phyloP scores from a whole-genome alignment of 2,329 filamentous ascomycete species.

The Epichloe festucae region DNA sequence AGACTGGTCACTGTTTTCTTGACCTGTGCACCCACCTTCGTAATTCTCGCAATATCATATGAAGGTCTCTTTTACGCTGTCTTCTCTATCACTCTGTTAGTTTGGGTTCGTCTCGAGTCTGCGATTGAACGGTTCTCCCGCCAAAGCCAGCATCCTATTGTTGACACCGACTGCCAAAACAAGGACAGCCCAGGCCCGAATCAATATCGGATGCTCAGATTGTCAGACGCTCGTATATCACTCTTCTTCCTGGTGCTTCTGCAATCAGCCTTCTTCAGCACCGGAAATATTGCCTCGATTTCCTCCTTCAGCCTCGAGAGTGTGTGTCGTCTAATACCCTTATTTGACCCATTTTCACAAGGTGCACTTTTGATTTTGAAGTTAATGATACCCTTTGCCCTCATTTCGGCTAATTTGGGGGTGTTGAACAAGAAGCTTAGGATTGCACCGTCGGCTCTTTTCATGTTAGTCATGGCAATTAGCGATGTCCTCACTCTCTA shows the following conservation, averaged over 20 bases:
- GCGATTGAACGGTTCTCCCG: neutral
- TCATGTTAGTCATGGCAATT: slow-evolving; percentile 88
- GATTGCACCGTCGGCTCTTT: slow-evolving; percentile 76
- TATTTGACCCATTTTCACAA: slow-evolving; percentile 91
- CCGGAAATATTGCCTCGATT: slow-evolving; percentile 87
- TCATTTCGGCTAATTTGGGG: slow-evolving; percentile 88
- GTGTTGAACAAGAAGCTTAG: slow-evolving; percentile 76
- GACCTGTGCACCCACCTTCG: slow-evolving; percentile 83
- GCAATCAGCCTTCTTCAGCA: slow-evolving; percentile 93
- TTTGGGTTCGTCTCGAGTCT: slow-evolving; percentile 78
- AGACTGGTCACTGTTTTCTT: slow-evolving; percentile 81
- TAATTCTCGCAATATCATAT: slow-evolving; percentile 94
- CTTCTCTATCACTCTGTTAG: slow-evolving; percentile 69
- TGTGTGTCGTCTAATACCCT: slow-evolving; percentile 71
- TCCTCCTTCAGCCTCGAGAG: slow-evolving; percentile 90
- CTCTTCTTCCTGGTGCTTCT: slow-evolving; percentile 93
- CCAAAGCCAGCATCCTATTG: neutral
- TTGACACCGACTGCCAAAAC: neutral
- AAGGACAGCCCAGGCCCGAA: slow-evolving; percentile 1
- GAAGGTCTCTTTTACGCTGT: slow-evolving; percentile 92
- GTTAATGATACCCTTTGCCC: slow-evolving; percentile 80
- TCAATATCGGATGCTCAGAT: slow-evolving; percentile 50
- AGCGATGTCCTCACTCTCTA: slow-evolving; percentile 86
- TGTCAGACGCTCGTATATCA: slow-evolving; percentile 77
- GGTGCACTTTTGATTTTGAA: slow-evolving; percentile 78